Percentiles rank a stretch among this genome's conserved stretches.
These are phyloP conservation scores for Berberis thunbergii DNA, from an alignment of 164 flowering plant species.

Conservation along the genomic window DNA sequence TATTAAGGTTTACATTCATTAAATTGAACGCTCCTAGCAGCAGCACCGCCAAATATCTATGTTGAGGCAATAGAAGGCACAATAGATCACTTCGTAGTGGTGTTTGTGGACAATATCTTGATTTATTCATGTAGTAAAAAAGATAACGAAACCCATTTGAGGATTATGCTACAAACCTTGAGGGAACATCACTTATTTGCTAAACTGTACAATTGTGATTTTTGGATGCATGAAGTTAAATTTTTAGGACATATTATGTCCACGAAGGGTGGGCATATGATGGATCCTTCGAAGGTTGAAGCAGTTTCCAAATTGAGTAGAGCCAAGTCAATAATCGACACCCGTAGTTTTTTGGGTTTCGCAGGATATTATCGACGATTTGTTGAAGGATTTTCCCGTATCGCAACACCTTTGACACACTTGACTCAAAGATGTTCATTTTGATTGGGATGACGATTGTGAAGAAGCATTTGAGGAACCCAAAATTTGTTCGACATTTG, in stretches of 20 bases:
- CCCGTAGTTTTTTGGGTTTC: neutral
- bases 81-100: neutral
- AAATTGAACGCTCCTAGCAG: too few species aligned
- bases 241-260: neutral
- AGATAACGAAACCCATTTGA: neutral
- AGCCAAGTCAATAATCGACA: neutral
- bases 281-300: neutral
- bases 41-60: too few species aligned
- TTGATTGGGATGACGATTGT: neutral
- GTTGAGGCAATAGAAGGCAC: too few species aligned
- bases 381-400: neutral
- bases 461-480: neutral
- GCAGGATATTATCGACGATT: neutral
- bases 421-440: neutral
- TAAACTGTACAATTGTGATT: neutral
- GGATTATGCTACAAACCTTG: neutral
- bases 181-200: conserved; percentile 1
- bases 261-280: neutral
- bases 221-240: neutral
- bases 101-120: neutral
- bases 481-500: neutral
- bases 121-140: neutral
- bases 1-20: too few species aligned
- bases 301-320: neutral
- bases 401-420: neutral